These are phyloP conservation scores for Cystobasidiopsis lactophilus DNA, from an alignment of 768 basidiomycete genomes.

Conservation along the genomic window DNA sequence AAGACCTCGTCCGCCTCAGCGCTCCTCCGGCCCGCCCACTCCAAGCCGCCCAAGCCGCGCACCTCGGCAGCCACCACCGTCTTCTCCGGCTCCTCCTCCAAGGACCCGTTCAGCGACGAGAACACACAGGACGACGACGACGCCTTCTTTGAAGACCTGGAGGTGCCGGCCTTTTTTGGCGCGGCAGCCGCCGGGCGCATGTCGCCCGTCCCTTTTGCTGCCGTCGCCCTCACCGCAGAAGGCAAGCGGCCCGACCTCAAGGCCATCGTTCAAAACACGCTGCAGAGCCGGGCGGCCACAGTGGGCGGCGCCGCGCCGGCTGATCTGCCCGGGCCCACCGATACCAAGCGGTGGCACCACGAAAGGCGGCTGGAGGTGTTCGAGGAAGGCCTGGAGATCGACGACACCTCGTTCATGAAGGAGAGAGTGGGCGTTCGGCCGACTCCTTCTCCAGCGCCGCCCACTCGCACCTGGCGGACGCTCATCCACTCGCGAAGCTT, in stretches of 20 bases:
- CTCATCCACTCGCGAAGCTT: no score
- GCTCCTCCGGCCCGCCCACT: background rate
- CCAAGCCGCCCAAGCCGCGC: background rate
- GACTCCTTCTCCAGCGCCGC: no score
- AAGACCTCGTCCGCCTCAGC: background rate
- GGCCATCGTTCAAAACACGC: background rate
- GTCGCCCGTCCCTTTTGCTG: no score
- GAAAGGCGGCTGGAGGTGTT: background rate
- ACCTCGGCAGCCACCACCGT: background rate
- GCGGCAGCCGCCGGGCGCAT: background rate
- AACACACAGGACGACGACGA: background rate
- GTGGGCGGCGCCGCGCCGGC: background rate
- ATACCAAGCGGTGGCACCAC: background rate
- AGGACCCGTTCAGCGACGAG: background rate
- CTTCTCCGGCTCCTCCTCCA: background rate
- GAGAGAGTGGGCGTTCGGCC: no score
- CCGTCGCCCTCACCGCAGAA: no score
- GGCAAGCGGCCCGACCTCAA: background rate
- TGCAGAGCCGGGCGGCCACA: background rate
- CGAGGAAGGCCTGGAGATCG: background rate
- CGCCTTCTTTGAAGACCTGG: slow-evolving; percentile 2
- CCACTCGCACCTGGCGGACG: no score
- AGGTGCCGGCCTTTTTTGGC: background rate
- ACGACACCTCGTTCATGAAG: background rate
- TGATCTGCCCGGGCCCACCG: background rate